Evolutionary conservation across 495 filamentous ascomycete species (phyloP).

Genomic region (Lichenothelia convexa): DNA sequence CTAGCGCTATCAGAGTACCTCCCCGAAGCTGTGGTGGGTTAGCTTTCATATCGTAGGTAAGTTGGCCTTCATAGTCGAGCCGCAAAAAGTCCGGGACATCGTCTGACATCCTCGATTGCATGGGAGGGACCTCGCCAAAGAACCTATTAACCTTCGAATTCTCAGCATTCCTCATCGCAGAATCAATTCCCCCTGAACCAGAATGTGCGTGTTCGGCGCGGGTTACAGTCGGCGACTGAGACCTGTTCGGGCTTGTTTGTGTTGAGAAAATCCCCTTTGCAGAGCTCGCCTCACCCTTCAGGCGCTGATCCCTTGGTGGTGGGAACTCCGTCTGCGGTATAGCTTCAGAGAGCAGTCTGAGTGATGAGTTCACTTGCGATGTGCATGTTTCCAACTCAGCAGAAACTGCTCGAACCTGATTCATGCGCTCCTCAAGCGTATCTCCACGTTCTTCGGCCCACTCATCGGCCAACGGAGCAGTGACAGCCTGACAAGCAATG

Average conservation of each 20-base stretch:
- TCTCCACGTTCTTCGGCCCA: slow-evolving; percentile 86
- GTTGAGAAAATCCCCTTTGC: not conserved
- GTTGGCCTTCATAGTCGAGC: slow-evolving; percentile 78
- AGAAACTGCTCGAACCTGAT: slow-evolving; percentile 52
- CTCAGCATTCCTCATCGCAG: slow-evolving; percentile 36
- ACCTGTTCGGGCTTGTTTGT: slow-evolving; percentile 10
- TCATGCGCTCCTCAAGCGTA: slow-evolving; percentile 75
- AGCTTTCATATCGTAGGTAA: slow-evolving; percentile 69
- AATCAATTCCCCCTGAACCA: slow-evolving; percentile 41
- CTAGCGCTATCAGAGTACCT: slow-evolving; percentile 71
- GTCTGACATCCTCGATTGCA: slow-evolving; percentile 36
- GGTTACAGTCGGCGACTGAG: slow-evolving; percentile 11
- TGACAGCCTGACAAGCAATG: slow-evolving; percentile 67
- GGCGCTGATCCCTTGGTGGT: slow-evolving; percentile 22
- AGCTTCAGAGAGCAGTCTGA: slow-evolving; percentile 72
- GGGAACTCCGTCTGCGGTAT: slow-evolving; percentile 34
- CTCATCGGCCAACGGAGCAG: slow-evolving; percentile 80
- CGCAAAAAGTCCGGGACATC: slow-evolving; percentile 68
- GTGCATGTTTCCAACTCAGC: slow-evolving; percentile 70
- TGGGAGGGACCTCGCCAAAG: slow-evolving; percentile 65
- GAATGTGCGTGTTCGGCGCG: slow-evolving; percentile 27
- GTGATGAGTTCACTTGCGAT: slow-evolving; percentile 70
- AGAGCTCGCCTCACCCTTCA: slow-evolving; percentile 18
- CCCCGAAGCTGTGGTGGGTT: slow-evolving; percentile 60
- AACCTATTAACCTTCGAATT: slow-evolving; percentile 73